phyloP scores from a whole-genome alignment of 1,284 basidiomycete species.

The Ceratobasidium sp. region DNA sequence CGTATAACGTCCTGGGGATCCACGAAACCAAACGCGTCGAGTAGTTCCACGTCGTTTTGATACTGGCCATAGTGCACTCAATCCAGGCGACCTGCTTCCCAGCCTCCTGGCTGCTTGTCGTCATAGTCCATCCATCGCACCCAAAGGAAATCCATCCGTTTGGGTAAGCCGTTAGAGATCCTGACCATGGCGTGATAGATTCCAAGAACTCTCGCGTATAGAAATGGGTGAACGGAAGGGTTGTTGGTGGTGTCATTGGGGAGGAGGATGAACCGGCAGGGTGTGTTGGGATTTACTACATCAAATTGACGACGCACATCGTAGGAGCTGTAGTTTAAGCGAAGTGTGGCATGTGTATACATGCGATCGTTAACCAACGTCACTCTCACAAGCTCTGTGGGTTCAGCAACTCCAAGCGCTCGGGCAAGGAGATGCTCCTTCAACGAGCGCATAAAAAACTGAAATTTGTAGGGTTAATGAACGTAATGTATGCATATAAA shows the following conservation, averaged over 20 bases:
- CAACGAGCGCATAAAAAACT: conserved; percentile 54
- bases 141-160: conserved; percentile 54
- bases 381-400: conserved; percentile 46
- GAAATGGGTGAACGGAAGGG: conserved; percentile 30
- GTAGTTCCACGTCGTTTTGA: conserved; percentile 12
- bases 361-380: conserved; percentile 52
- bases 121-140: conserved; percentile 54
- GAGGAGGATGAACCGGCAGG: conserved; percentile 36
- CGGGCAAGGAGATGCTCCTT: conserved; percentile 51
- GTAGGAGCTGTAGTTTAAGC: conserved; percentile 58
- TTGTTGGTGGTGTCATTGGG: conserved; percentile 20
- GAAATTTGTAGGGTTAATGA: too few species aligned
- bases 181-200: conserved; percentile 47
- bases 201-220: conserved; percentile 50
- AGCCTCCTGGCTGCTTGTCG: neutral
- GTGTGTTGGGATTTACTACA: conserved; percentile 46
- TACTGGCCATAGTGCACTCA: neutral
- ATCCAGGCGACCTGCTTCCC: conserved; percentile 26
- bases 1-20: conserved; percentile 18
- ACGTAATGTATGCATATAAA: too few species aligned
- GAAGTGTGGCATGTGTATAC: conserved; percentile 53
- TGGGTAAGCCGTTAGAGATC: neutral
- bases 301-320: conserved; percentile 53
- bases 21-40: conserved; percentile 44
- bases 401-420: conserved; percentile 15